Evolutionary conservation across 768 basidiomycete species (phyloP).

Genomic region (Tylopilus felleus): DNA sequence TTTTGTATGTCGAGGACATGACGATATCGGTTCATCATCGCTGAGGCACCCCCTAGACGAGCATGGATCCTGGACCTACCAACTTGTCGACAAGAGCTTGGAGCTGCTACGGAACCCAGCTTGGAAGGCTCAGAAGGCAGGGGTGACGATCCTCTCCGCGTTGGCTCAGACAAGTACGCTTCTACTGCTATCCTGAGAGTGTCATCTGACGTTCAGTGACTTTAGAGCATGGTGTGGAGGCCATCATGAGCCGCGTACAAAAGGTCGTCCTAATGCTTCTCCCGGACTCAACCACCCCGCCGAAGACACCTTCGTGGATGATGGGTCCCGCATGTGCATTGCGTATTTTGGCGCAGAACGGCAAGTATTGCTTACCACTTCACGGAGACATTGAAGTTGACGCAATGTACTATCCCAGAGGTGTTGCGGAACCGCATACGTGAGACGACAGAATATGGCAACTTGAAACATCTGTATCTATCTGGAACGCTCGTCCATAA

Average conservation of each 20-base stretch:
- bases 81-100: conserved; percentile 15
- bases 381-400: not conserved
- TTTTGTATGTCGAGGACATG: conserved; percentile 10
- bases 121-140: conserved; percentile 23
- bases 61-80: conserved; percentile 6
- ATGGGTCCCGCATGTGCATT: conserved; percentile 12
- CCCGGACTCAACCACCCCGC: no score
- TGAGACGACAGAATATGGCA: conserved; percentile 9
- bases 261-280: conserved; percentile 20
- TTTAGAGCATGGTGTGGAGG: conserved; percentile 15
- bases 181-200: not conserved
- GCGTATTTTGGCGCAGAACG: conserved; percentile 15
- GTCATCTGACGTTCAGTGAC: not conserved
- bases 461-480: conserved; percentile 16
- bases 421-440: not conserved
- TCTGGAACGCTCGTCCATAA: conserved; percentile 15
- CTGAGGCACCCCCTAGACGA: conserved; percentile 4
- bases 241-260: conserved; percentile 2
- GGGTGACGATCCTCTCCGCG: conserved; percentile 21
- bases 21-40: no score
- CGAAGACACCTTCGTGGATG: conserved; percentile 14
- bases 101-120: not conserved
- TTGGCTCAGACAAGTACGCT: conserved; percentile 19
- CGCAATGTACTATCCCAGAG: conserved; percentile 1
- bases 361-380: not conserved